Percentiles rank a stretch among this genome's conserved stretches.
Evolutionary conservation across 2,329 filamentous ascomycete species (phyloP).

Genomic region (Apiospora rasikravindrae): DNA sequence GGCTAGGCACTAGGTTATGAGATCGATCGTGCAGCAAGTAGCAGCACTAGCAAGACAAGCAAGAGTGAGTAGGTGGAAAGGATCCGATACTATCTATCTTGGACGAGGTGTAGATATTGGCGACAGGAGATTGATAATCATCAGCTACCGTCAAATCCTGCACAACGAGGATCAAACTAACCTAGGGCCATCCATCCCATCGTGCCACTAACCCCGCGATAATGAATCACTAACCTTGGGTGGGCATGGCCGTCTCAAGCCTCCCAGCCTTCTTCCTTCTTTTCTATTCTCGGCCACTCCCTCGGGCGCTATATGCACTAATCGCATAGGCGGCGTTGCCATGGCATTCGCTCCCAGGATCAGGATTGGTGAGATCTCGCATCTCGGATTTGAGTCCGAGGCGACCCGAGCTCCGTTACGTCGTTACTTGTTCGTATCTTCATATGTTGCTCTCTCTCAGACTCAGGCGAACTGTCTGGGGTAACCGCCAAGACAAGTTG

Average conservation of each 20-base stretch:
- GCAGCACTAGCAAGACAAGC: neutral
- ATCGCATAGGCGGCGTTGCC: neutral
- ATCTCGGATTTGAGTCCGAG: neutral
- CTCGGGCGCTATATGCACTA: neutral
- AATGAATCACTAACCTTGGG: conserved; percentile 7
- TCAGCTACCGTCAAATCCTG: neutral
- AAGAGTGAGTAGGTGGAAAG: neutral
- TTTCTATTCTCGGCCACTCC: neutral
- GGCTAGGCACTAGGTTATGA: neutral
- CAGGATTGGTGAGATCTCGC: neutral
- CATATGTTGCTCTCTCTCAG: too few relatives aligned
- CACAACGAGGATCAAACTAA: neutral
- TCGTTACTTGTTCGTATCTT: too few relatives aligned
- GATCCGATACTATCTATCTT: too few relatives aligned
- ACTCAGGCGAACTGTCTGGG: too few relatives aligned
- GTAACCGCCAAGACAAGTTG: neutral
- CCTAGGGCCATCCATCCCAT: neutral
- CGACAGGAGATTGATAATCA: neutral
- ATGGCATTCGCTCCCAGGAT: neutral
- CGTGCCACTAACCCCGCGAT: conserved; percentile 1
- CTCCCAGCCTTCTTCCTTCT: too few relatives aligned
- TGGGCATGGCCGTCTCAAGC: neutral
- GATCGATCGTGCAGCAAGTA: neutral
- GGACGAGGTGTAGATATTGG: neutral
- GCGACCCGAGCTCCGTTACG: neutral